Evolutionary conservation across 805 yeast genomes (phyloP), one percentile per base, ranked within the genome.

Genomic region (Sugiyamaella floridensis): DNA sequence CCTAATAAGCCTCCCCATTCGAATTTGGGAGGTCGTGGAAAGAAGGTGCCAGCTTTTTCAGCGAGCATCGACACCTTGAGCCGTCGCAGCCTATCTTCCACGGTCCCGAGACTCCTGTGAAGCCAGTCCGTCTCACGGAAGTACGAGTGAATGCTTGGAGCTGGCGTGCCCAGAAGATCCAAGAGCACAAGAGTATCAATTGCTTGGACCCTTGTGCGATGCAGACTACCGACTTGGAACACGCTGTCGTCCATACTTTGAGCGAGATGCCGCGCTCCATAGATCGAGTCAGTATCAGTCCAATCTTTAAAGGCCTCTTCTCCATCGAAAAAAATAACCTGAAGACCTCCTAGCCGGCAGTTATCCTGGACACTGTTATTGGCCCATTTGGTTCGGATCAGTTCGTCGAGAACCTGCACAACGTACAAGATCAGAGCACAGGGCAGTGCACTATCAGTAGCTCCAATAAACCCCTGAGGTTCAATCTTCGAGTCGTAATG

Each of bases 401-500:
- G 57, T n/a, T 48, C 56, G 43, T 55, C 64, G 20, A 51, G 41
- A 1, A 58, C 63, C 45, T 67, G 62, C 5, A 81, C 76, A 1
- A 76, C 58, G 55, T 76, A 76, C 55, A 80, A 55, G 41, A 80
- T 58, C 18, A 81, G 65, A 0, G 79, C 80, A 61, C 83, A 79
- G 0, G 85, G 78, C 1, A 75, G 79, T 2, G 82, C 83, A 51
- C 82, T 76, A 59, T 81, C 85, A 28, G 72, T 76, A 1, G 83
- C 85, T 6, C 85, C 85, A 32, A 79, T 65, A 52, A 81, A 80
- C 5, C 82, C 83, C n/a, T 65, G 67, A 1, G 83, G 82, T 7
- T 62, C 61, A 9, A 67, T 50, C 56, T 75, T 74, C 0, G 82
- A 72, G 60, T 80, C 85, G 57, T 78, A 80, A 57, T 80, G 85